phyloP scores from a whole-genome alignment of 2,329 filamentous ascomycete species.

The Leptographium procerum region DNA sequence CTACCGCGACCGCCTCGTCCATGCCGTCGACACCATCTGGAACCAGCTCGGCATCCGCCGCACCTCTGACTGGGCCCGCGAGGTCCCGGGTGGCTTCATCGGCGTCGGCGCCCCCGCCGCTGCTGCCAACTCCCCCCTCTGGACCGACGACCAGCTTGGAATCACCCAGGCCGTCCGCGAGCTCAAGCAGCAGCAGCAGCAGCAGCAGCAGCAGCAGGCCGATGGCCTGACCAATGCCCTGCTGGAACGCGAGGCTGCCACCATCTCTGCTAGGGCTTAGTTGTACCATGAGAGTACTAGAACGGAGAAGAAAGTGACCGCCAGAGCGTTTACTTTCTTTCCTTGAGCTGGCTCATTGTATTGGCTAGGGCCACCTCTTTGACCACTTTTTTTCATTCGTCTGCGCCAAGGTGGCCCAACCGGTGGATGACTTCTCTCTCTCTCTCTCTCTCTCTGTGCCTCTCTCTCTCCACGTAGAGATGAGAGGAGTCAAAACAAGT shows the following conservation, averaged over 20 bases:
- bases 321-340: too few relatives aligned
- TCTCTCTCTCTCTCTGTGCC: too few relatives aligned
- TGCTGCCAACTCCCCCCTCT: slow-evolving; percentile 59
- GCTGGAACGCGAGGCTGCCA: slow-evolving; percentile 38
- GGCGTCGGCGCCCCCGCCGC: slow-evolving; percentile 70
- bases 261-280: not conserved
- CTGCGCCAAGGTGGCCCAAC: not conserved
- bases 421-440: too few relatives aligned
- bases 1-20: slow-evolving; percentile 74
- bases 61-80: slow-evolving; percentile 79
- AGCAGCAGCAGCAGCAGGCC: slow-evolving; percentile 23
- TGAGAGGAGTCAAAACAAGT: not conserved
- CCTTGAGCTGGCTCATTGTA: too few relatives aligned
- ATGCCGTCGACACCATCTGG: slow-evolving; percentile 82
- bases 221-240: slow-evolving; percentile 44
- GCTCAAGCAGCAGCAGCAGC: slow-evolving; percentile 24
- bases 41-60: slow-evolving; percentile 79
- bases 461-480: not conserved
- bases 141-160: slow-evolving; percentile 82
- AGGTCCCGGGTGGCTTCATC: slow-evolving; percentile 70
- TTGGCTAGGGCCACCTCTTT: too few relatives aligned
- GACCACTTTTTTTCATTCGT: too few relatives aligned
- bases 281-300: too few relatives aligned
- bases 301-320: too few relatives aligned
- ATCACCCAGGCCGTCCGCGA: slow-evolving; percentile 55